Base-by-base conservation (phyloP, 2,329 filamentous ascomycete species). In the Ascosphaera apis region DNA sequence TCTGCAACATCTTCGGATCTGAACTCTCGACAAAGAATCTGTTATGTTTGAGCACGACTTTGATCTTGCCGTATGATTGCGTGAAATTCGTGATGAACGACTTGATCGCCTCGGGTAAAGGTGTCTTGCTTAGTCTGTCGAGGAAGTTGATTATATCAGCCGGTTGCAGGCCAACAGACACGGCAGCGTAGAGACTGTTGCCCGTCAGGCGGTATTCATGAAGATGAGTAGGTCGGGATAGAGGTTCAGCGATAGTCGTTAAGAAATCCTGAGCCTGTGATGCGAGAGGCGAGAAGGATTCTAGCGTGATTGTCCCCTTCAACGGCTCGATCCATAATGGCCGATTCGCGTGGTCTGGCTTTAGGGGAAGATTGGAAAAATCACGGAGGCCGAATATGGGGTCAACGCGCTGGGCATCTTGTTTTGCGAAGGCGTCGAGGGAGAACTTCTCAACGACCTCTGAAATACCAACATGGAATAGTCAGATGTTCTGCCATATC, bases 191-290 rank as follows among this genome's bases (percentile, higher is more conserved):
- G 37, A 98, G 64, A 55, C 82, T 92, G 56, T 95, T 84, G 16
- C 79, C 74, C 2, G 83, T 93, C 47, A 98, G 67, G 38, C 75
- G 70, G 55, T 95, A 95, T 56, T 98, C 86, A 60, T 95, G 88
- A 43, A 95, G 70, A 49, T 83, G 86, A 3, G 74, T 78, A 39
- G 88, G 86, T 40, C 86, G 73, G 25, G 84, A 93, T 40, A 86
- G 65, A 13, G 86, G 88, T 58, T 98, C 86, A 42, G 86, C 81
- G 45, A 98, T 86, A 33, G 88, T 92, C 47, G 91, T 92, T 40
- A 98, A 63, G 52, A 98, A 92, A 53, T 92, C 83, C 51, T 92
- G 83, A 0, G 82, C 86, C 48, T 84, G 76, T 39, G 76, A 69
- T 39, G 86, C 83, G 38, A 88, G 63, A 2, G 84, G 79, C 36